phyloP scores from a whole-genome alignment of 2,329 filamentous ascomycete genomes.

The Paecilomyces niveus region DNA sequence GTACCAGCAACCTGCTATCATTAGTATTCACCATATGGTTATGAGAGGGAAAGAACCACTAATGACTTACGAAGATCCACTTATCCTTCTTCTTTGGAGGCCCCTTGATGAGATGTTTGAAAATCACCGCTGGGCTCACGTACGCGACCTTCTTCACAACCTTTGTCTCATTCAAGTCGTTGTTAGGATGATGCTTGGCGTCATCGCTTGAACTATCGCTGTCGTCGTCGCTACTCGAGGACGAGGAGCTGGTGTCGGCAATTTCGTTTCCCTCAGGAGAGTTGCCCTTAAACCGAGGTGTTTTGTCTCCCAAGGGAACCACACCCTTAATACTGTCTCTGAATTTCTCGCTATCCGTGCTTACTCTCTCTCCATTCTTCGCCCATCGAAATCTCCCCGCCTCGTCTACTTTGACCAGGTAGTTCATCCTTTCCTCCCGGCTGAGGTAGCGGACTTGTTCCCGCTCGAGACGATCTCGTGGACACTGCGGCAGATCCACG shows the following conservation, averaged over 20 bases:
- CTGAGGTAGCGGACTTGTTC: conserved; percentile 80
- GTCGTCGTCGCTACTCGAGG: conserved; percentile 9
- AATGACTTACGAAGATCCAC: conserved; percentile 69
- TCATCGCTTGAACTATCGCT: conserved; percentile 28
- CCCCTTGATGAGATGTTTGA: conserved; percentile 66
- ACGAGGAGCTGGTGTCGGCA: conserved; percentile 19
- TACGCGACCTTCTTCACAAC: conserved; percentile 57
- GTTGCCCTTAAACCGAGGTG: conserved; percentile 44
- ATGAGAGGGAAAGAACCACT: not conserved
- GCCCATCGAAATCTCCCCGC: conserved; percentile 78
- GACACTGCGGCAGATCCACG: conserved; percentile 64
- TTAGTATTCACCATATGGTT: not conserved
- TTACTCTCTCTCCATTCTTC: conserved; percentile 71
- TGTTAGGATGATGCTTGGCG: too few species aligned
- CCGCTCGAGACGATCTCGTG: conserved; percentile 65
- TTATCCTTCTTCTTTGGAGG: conserved; percentile 78
- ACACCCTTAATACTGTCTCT: conserved; percentile 75
- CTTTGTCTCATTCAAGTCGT: too few species aligned
- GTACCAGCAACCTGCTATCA: conserved; percentile 8
- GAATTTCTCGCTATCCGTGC: conserved; percentile 61
- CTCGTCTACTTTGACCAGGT: conserved; percentile 68
- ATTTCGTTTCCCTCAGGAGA: conserved; percentile 21
- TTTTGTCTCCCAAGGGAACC: conserved; percentile 54
- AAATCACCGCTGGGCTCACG: conserved; percentile 63
- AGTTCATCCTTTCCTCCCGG: conserved; percentile 71